Conservation (phyloP, 1,284 basidiomycete species). For the Kwoniella shivajii region DNA sequence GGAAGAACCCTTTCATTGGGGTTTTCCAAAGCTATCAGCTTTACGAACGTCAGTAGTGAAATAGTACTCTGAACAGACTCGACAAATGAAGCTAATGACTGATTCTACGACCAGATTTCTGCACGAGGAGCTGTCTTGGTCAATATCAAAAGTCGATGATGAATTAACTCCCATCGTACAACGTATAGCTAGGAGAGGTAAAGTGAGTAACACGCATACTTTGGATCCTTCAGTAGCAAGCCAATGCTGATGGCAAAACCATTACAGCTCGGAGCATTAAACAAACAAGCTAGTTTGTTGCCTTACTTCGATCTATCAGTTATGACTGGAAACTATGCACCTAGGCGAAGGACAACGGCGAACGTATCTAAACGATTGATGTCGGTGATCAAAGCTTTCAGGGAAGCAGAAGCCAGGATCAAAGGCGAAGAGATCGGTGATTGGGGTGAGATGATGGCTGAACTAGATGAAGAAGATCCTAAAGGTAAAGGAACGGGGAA, state of each 20-base stretch:
- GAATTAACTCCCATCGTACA: slow-evolving; percentile 91
- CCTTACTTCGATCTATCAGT: slow-evolving; percentile 60
- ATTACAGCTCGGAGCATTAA: slow-evolving; percentile 61
- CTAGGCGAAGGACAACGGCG: slow-evolving; percentile 75
- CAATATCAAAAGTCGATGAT: slow-evolving; percentile 83
- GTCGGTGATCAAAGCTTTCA: slow-evolving; percentile 81
- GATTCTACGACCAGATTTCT: slow-evolving; percentile 65
- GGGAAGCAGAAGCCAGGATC: slow-evolving; percentile 58
- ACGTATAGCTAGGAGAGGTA: slow-evolving; percentile 75
- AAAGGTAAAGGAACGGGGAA: slow-evolving; percentile 40
- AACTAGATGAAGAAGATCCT: slow-evolving; percentile 45
- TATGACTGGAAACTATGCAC: slow-evolving; percentile 65
- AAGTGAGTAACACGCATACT: slow-evolving; percentile 61
- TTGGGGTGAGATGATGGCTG: slow-evolving; percentile 51
- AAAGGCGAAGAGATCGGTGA: slow-evolving; percentile 27
- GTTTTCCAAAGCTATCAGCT: slow-evolving; percentile 89
- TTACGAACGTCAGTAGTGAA: slow-evolving; percentile 70
- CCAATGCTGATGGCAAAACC: neutral
- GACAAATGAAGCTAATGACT: neutral
- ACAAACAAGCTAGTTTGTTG: slow-evolving; percentile 62
- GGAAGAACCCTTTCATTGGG: slow-evolving; percentile 96
- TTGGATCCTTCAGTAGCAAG: too few species aligned
- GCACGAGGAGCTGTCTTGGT: slow-evolving; percentile 83
- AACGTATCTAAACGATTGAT: slow-evolving; percentile 80
- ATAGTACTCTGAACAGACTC: neutral